phyloP scores from a whole-genome alignment of 164 flowering plant genomes.

The Chloranthus sessilifolius region DNA sequence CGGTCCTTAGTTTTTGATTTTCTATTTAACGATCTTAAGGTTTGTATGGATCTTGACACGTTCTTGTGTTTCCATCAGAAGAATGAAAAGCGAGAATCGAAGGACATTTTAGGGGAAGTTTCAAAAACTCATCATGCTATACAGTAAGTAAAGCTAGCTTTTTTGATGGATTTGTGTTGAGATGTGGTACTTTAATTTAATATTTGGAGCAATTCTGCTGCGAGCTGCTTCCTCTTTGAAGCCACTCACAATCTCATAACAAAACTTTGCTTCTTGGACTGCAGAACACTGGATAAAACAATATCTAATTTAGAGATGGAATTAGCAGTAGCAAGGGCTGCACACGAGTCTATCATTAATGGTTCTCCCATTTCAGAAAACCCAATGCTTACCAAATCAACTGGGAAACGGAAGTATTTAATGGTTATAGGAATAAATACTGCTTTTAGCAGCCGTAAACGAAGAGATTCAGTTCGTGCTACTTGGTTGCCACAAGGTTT shows the following conservation, averaged over 20 bases:
- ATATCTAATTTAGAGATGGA: slow-evolving; percentile 96
- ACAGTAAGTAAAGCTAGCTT: slow-evolving; percentile 52
- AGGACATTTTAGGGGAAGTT: slow-evolving; percentile 60
- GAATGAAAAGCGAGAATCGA: slow-evolving; percentile 35
- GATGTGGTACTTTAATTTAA: not conserved
- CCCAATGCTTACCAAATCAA: slow-evolving; percentile 30
- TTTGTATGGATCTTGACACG: not conserved
- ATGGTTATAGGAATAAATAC: slow-evolving; percentile 96
- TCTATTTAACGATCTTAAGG: too few species aligned
- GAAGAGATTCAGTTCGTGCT: slow-evolving; percentile 94
- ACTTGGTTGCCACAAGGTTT: slow-evolving; percentile 98
- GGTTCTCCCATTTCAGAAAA: slow-evolving; percentile 70
- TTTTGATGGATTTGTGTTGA: not conserved
- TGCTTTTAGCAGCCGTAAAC: slow-evolving; percentile 95
- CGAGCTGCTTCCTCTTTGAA: not conserved
- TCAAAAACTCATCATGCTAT: slow-evolving; percentile 68
- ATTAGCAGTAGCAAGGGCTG: slow-evolving; percentile 89
- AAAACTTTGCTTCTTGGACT: slow-evolving; percentile 2
- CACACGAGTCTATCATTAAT: slow-evolving; percentile 72
- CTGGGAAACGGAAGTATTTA: slow-evolving; percentile 52
- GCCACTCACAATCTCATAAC: not conserved
- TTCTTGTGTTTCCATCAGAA: slow-evolving; percentile 22
- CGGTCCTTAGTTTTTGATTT: not conserved
- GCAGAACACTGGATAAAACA: slow-evolving; percentile 85
- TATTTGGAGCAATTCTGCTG: not conserved